Evolutionary conservation across 306 rosid genomes (phyloP), one percentile per base, ranked within the genome.

Genomic region (Biancaea sappan): DNA sequence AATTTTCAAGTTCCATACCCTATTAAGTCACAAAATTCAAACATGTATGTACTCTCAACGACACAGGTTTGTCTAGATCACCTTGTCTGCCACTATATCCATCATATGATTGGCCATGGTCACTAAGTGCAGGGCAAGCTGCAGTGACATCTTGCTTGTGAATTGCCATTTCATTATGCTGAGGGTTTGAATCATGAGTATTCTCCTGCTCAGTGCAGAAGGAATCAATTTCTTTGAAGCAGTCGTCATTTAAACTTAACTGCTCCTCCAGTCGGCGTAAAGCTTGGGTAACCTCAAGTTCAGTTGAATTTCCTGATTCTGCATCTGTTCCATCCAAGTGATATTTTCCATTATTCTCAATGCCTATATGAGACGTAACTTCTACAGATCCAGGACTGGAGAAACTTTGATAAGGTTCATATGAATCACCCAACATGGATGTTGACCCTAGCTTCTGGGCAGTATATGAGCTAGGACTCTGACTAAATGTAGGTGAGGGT

Each of bases 371-470:
- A 52, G 99, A 90, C 43, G 86, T 83, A 73, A 86, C 89, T 79
- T 90, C 99, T 4, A 77, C 66, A 35, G 92, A 89, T 51, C 82
- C 85, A 59, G 96, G 88, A 74, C 92, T 91, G 38, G 90, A 84
- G 79, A 78, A 84, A 83, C 69, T 90, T 21, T 79, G 95, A 74
- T 71, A 78, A 66, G 83, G 86, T 65, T 92, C 98, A 62, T 18
- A 60, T 21, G 86, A 66, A 40, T 89, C 86, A 76, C 73, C 83
- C 66, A 73, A 22, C 51, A 68, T 28, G 47, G 86, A 84, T 78
- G 71, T 52, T 68, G 88, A 80, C 70, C 79, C 84, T 4, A 58
- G 87, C 73, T 85, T 86, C 48, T 62, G 89, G 73, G 81, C 24
- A 41, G 85, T 51, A 79, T 60, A 43, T 22, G 84, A 75, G 67